Conservation (phyloP, 331 rosid genomes). For the Saraca asoca region DNA sequence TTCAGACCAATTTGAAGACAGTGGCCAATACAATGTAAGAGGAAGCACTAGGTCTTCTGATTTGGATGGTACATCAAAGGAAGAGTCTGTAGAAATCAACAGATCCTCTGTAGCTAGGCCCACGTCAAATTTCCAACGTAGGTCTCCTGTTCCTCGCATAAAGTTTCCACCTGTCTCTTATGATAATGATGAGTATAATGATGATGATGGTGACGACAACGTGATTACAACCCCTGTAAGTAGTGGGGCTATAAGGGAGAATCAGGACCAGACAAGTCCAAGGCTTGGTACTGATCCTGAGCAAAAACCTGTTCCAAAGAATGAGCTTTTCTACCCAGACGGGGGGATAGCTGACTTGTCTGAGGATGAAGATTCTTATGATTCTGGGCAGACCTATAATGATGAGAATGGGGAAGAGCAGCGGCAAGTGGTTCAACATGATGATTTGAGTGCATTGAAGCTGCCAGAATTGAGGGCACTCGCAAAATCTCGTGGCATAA, state of each 20-base stretch:
- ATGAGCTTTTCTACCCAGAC: conserved; percentile 44
- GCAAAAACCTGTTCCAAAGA: conserved; percentile 39
- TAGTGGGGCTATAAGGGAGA: conserved; percentile 37
- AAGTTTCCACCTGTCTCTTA: conserved; percentile 55
- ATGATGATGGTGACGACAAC: conserved; percentile 21
- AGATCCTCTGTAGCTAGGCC: conserved; percentile 54
- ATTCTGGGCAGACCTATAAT: conserved; percentile 40
- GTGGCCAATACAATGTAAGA: conserved; percentile 39
- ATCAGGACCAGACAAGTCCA: conserved; percentile 41
- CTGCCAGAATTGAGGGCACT: conserved; percentile 73
- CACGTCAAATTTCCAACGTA: conserved; percentile 67
- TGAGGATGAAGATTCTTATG: conserved; percentile 54
- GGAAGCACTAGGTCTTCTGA: conserved; percentile 44
- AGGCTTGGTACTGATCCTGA: conserved; percentile 40
- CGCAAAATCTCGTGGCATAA: conserved; percentile 78
- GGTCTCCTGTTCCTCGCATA: conserved; percentile 76
- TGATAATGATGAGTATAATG: conserved; percentile 30
- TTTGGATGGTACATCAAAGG: conserved; percentile 47
- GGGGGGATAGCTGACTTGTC: conserved; percentile 48
- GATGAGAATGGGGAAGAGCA: conserved; percentile 44
- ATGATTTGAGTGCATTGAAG: conserved; percentile 64
- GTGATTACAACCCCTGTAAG: conserved; percentile 29
- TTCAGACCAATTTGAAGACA: conserved; percentile 52
- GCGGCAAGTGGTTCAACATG: conserved; percentile 35
- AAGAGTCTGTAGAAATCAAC: conserved; percentile 49